phyloP scores from a whole-genome alignment of 257 asterid species.

The Fraxinus anomala region DNA sequence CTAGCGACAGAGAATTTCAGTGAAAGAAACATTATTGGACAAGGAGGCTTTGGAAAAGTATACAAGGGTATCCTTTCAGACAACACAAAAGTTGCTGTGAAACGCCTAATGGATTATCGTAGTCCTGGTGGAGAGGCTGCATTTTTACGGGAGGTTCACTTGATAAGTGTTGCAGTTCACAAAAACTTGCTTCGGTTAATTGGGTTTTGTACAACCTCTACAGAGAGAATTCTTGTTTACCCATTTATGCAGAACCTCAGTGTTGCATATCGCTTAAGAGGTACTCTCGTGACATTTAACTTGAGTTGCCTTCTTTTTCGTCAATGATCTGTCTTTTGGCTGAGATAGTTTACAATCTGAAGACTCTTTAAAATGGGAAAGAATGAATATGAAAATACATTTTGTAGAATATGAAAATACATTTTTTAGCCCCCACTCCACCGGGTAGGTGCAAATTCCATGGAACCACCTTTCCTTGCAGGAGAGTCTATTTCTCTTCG shows the following conservation, averaged over 20 bases:
- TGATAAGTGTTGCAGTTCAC: constrained; percentile 88
- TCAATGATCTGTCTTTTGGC: too few species aligned
- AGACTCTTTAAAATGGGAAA: too few species aligned
- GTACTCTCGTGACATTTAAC: constrained; percentile 30
- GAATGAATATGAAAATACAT: too few species aligned
- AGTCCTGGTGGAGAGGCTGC: constrained; percentile 95
- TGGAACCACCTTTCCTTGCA: too few species aligned
- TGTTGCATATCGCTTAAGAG: constrained; percentile 86
- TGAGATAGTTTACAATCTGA: too few species aligned
- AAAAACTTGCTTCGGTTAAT: constrained; percentile 74
- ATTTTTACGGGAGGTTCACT: constrained; percentile 67
- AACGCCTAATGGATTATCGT: constrained; percentile 70
- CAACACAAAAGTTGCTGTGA: constrained; percentile 68
- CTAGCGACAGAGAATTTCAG: constrained; percentile 71
- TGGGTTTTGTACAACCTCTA: constrained; percentile 74
- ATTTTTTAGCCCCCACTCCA: too few species aligned
- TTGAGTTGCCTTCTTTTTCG: background rate
- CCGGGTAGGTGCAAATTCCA: too few species aligned
- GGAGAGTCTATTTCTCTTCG: too few species aligned
- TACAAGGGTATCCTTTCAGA: constrained; percentile 68
- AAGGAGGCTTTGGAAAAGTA: constrained; percentile 92
- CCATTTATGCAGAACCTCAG: constrained; percentile 93
- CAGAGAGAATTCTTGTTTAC: constrained; percentile 81
- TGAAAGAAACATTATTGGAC: constrained; percentile 72
- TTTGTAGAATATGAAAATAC: too few species aligned